Evolutionary conservation across 352 stramenopile genomes (phyloP), one percentile per base, ranked within the genome.

Genomic region (Globisporangium mamillatum): DNA sequence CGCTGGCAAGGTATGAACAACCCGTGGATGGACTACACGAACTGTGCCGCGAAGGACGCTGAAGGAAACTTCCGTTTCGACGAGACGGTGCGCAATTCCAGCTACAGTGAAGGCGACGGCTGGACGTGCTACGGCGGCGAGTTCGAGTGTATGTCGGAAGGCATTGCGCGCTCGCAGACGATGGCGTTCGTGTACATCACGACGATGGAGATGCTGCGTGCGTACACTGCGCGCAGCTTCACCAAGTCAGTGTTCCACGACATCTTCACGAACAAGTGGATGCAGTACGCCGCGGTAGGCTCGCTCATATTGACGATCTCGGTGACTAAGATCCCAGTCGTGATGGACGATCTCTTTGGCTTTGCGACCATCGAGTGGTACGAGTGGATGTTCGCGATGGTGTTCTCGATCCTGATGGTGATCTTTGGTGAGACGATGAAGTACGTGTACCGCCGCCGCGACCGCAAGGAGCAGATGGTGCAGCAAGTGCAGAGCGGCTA

Each of bases 131-230:
- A 78, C 52, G 69, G 74, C 18, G 77, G 73, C 0, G 73, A 88
- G 9, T 90, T 81, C 62, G 77, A 90, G 56, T 91, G 84, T 55
- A 74, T 89, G 5, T 82, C 77, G 2, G 81, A 86, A 25, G 84
- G 84, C 24, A 89, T 85, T 20, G 78, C 84, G 54, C 81, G 82
- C 48, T 75, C 84, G 0, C 82, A 91, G 72, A 92, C 84, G 1
- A 91, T 91, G 84, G 80, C 82, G 20, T 92, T 92, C 41, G 56
- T 90, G 18, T 90, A 89, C 84, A 89, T 92, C 64, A 92, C 84
- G 32, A 89, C 78, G 14, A 91, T 91, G 82, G 84, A 92, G 56
- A 79, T 92, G 66, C 62, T 92, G 46, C 81, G 84, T 52, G 82
- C 84, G 25, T 92, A 91, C 73, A 92, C 84, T 8, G 84, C 82